Evolutionary conservation across 2,329 filamentous ascomycete genomes (phyloP), one percentile per base, ranked within the genome.

Genomic region (Fusarium sp.): DNA sequence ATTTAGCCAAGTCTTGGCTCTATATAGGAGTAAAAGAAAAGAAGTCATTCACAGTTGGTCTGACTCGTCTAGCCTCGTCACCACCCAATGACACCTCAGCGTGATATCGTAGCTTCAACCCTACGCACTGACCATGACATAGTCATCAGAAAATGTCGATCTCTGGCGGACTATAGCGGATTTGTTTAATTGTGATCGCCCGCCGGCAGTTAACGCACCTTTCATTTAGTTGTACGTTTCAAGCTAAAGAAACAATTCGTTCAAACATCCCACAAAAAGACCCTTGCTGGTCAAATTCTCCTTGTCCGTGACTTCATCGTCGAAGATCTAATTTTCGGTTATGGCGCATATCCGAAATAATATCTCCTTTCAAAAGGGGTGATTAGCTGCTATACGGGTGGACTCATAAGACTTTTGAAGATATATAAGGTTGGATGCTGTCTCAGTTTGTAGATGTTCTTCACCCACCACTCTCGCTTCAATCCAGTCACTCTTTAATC

Each of bases 301-400:
- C 23, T 41, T 42, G 49, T 16, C 18, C 7, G 26, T 51, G 34
- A 51, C 49, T 25, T 56, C 41, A 39, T 26, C 28, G 28, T 30
- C 28, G 62, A 65, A 30, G 45, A 65, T 65, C 62, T 23, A 45
- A 37, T 31, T 66, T 31, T 66, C 62, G 62, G 30, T 39, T 49
- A 60, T 28, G 10, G 19, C 31, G n/a, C 14, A 44, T 25, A 45
- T 39, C 51, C 37, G 37, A 7, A 26, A 30, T 37, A 37, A 11
- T 6, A 51, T 23, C 62, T 44, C 62, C 62, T 65, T 41, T 61
- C 42, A 19, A 48, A 37, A 42, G 44, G 46, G 16, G 6, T 34
- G 16, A 18, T 18, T 18, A 18, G 13, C 2, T 37, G 34, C 18
- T n/a, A 19, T 23, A 16, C 5, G 14, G 13, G 34, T 41, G 13